phyloP scores from a whole-genome alignment of 345 rosid species.

The Raphanus sativus region DNA sequence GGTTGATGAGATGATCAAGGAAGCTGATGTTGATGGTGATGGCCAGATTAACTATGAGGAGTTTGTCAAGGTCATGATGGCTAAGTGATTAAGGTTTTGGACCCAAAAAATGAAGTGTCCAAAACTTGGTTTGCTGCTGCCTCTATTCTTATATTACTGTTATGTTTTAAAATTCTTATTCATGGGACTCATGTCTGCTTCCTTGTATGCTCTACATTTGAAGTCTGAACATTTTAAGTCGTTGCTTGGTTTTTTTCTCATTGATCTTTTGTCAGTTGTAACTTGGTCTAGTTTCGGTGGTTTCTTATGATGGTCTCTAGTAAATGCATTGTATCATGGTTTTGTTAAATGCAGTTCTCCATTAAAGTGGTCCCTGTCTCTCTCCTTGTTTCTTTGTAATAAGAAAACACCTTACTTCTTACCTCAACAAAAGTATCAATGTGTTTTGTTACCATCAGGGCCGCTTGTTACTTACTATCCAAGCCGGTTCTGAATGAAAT shows the following conservation, averaged over 20 bases:
- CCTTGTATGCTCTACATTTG: slow-evolving; percentile 4
- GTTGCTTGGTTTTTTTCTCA: background rate
- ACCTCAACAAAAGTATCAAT: background rate
- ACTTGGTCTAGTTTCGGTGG: slow-evolving; percentile 22
- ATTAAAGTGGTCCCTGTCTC: background rate
- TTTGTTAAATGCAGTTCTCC: slow-evolving; percentile 17
- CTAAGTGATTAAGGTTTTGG: background rate
- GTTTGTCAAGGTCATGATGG: slow-evolving; percentile 2
- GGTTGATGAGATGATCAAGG: background rate
- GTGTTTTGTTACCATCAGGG: background rate
- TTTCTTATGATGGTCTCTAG: slow-evolving; percentile 11
- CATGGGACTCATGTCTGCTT: slow-evolving; percentile 23
- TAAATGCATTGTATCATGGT: slow-evolving; percentile 24
- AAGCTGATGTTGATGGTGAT: slow-evolving; percentile 2
- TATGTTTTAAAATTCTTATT: slow-evolving; percentile 6
- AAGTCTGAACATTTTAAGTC: background rate
- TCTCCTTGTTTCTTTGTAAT: background rate
- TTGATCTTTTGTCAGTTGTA: slow-evolving; percentile 20
- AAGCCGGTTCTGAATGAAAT: background rate
- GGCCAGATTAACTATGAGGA: background rate
- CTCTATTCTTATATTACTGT: slow-evolving; percentile 11
- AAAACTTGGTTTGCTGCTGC: slow-evolving; percentile 12
- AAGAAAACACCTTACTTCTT: background rate
- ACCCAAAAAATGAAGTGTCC: background rate
- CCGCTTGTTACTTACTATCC: background rate